Evolutionary conservation across 768 basidiomycete genomes (phyloP).

Genomic region (Termitomyces sp.): DNA sequence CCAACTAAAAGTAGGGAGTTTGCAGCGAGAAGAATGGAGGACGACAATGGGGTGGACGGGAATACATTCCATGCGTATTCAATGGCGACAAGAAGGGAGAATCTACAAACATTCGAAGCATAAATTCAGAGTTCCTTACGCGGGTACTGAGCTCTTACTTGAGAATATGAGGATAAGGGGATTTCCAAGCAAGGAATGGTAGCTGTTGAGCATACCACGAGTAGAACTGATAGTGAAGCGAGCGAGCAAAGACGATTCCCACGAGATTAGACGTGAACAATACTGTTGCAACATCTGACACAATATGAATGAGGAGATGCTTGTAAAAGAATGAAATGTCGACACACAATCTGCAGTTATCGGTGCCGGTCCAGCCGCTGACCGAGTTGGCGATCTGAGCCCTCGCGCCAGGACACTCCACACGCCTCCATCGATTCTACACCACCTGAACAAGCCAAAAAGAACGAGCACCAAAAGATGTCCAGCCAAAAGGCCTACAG

Average conservation of each 20-base stretch:
- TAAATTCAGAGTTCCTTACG: slow-evolving; percentile 4
- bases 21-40: slow-evolving; percentile 23
- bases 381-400: slow-evolving; percentile 43
- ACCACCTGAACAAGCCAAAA: slow-evolving; percentile 80
- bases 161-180: slow-evolving; percentile 54
- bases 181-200: slow-evolving; percentile 79
- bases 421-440: slow-evolving; percentile 66
- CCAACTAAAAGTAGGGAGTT: slow-evolving; percentile 28
- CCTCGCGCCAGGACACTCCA: slow-evolving; percentile 51
- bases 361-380: slow-evolving; percentile 44
- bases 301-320: slow-evolving; percentile 11
- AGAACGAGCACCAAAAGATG: slow-evolving; percentile 57
- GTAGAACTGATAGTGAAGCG: slow-evolving; percentile 97
- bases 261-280: slow-evolving; percentile 91
- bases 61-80: slow-evolving; percentile 90
- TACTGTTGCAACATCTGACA: slow-evolving; percentile 69
- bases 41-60: slow-evolving; percentile 62
- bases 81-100: slow-evolving; percentile 54
- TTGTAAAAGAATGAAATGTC: not conserved
- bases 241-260: slow-evolving; percentile 89
- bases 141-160: slow-evolving; percentile 44
- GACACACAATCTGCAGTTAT: slow-evolving; percentile 65
- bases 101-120: slow-evolving; percentile 34
- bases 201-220: slow-evolving; percentile 94
- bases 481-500: slow-evolving; percentile 57